Evolutionary conservation across 1,284 basidiomycete genomes (phyloP), one percentile per base, ranked within the genome.

Genomic region (Naganishia liquefaciens): DNA sequence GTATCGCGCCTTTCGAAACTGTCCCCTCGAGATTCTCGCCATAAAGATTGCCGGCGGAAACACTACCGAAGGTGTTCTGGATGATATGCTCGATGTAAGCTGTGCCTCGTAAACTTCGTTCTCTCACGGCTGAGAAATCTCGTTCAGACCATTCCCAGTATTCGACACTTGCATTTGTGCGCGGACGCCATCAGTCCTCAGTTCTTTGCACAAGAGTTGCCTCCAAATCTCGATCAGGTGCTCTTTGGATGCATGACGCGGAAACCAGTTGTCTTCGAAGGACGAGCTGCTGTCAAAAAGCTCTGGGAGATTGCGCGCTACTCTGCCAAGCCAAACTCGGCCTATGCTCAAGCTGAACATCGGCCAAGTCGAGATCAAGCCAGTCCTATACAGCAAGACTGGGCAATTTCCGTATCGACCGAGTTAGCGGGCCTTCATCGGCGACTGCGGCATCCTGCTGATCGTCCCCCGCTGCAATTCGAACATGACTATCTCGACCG

Each of bases 71-170:
- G 65, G 65, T 17, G 40, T 61, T 5, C 42, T 67, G 42, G 55
- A 64, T 39, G 61, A 54, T 50, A 15, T 63, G 5, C 46, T 63
- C 3, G 53, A 55, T 40, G 65, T 63, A 30, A 57, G 65, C 51
- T 25, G 15, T 2, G 11, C 28, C 30, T 13, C 21, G 25, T 13
- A 11, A 9, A 10, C 27, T 21, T 10, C 10, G 17, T 15, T 25
- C 46, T 21, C n/a, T 21, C 21, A 19, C 4, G 23, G 33, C 27
- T 53, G 27, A 37, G 21, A 19, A 7, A 17, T 23, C n/a, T 1
- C 27, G 28, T 61, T 37, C 37, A 67, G 62, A 37, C 54, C 4
- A 40, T 60, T 15, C 65, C 65, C 19, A 25, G 40, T 0, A 54
- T 67, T 11, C 47, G 51, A 42, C 50, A 52, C 13, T 42, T 67